Base-by-base conservation (phyloP, 768 basidiomycete species). In the Rhodotorula kratochvilovae region DNA sequence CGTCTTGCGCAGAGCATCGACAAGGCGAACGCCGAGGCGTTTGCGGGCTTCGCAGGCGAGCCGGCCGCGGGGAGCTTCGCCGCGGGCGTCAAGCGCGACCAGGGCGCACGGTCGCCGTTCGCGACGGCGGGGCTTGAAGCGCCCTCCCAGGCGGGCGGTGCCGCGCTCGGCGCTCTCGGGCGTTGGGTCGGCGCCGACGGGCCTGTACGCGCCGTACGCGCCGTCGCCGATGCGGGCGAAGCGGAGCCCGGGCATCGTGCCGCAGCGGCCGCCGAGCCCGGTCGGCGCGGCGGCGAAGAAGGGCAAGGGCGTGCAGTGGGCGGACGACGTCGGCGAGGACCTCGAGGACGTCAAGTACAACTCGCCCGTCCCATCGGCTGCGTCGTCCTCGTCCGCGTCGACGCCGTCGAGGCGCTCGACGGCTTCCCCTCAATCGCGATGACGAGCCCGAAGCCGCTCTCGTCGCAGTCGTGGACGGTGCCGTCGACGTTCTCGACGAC, bases 251-350 rank as follows among this genome's bases (percentile, higher is more conserved):
- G 17, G 6, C n/a, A n/a, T 29, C n/a, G 27, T 12, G 8, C 21
- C 33, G 21, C 8, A 33, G 27, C 21, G 23, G 48, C 48, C 23
- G 10, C 25, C 48, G 11, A 53, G 51, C 51, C 51, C 51, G n/a
- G 11, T 8, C 27, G 15, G 25, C 27, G n/a, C n/a, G n/a, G 51
- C 51, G 12, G n/a, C n/a, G 12, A 74, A 68, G 70, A 68, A 60
- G 63, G 59, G 51, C 55, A 74, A 74, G 59, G 68, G 61, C 13
- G 69, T 74, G 27, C 69, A 74, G 57, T 74, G 73, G 73, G 46
- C 69, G 8, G 73, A 74, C 63, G 73, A 74, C 61, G 42, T 63
- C 3, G 69, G 73, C 43, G 73, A 71, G 53, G 73, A 67, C 10
- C 63, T 74, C 36, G 73, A 74, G 59, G 69, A 65, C 63, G 59